Evolutionary conservation across 1,284 basidiomycete genomes (phyloP).

Genomic region (Polyporus tsugae): DNA sequence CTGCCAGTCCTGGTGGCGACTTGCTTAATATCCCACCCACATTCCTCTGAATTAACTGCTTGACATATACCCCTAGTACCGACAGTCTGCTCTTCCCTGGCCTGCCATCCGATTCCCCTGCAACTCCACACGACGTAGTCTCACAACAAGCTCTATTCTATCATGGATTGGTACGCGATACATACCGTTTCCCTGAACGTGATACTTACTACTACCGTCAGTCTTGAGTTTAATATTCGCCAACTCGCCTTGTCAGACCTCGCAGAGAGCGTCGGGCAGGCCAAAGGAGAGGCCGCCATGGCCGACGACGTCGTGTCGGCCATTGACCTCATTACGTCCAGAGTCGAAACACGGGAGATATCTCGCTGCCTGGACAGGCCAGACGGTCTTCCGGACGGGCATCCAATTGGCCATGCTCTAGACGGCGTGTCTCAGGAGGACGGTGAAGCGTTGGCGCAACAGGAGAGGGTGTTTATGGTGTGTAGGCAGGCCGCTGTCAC

Average conservation of each 20-base stretch:
- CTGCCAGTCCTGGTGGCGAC: not conserved
- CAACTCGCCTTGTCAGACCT: conserved; percentile 85
- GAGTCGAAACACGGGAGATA: conserved; percentile 57
- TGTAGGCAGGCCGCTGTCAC: conserved; percentile 29
- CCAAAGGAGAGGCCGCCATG: conserved; percentile 48
- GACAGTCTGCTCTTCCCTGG: not conserved
- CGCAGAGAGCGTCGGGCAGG: conserved; percentile 67
- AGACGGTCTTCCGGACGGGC: conserved; percentile 16
- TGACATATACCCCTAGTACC: not conserved
- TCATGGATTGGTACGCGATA: conserved; percentile 11
- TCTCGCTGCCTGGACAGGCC: conserved; percentile 21
- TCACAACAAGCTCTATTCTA: not conserved
- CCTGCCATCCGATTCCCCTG: not conserved
- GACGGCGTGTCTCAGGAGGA: conserved; percentile 33
- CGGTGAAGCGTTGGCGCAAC: conserved; percentile 21
- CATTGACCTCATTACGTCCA: conserved; percentile 66
- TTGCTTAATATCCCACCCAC: not conserved
- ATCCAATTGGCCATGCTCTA: not conserved
- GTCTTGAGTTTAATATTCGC: conserved; percentile 81
- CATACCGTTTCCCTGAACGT: too few species aligned
- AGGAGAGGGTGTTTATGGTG: conserved; percentile 67
- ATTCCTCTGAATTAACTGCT: not conserved
- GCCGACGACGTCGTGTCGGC: conserved; percentile 48
- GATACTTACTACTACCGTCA: conserved; percentile 36
- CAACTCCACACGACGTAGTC: not conserved